Evolutionary conservation across 495 filamentous ascomycete species (phyloP), one percentile per base, ranked within the genome.

Genomic region (Apiosordaria backusii): DNA sequence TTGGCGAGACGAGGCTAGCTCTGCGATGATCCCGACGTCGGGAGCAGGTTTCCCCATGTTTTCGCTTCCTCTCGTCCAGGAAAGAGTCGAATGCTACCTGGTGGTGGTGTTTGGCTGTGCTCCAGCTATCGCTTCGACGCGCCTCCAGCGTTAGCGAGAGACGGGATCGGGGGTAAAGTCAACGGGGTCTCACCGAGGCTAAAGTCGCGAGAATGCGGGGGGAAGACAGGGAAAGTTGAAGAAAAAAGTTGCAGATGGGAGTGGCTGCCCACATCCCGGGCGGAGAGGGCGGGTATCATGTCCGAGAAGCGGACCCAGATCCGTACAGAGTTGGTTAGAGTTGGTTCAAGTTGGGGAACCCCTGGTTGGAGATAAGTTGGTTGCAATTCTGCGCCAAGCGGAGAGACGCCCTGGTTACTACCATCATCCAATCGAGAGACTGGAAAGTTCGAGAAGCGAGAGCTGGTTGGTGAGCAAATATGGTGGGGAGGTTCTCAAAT

Each of bases 241-340:
- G 22, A 55, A 55, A 55, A 55, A 54, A 4, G 22, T 21, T 23
- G 6, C 52, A 13, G 18, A 55, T 55, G 52, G 52, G 52, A n/a
- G 52, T 55, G n/a, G 59, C 27, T 45, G 59, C 59, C 59, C 59
- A 61, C 59, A 61, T 61, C 26, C 59, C 59, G 59, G 4, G 7
- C 22, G 16, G 57, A 18, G 55, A 24, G 23, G 26, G 22, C 16
- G 57, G 18, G 26, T 25, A 61, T 27, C 59, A 27, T 13, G n/a
- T 25, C 29, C 59, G 18, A 27, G 26, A 27, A n/a, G 59, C 18
- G 24, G 24, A 61, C n/a, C 59, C 59, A 61, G 21, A 40, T 45
- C 35, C 35, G 35, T 45, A 45, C 35, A 45, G 35, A 13, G 19
- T 45, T 61, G 24, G 59, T 21, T 21, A 4, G 29, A 61, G 18